phyloP scores from a whole-genome alignment of 305 asterid genomes.

The Fraxinus albicans region DNA sequence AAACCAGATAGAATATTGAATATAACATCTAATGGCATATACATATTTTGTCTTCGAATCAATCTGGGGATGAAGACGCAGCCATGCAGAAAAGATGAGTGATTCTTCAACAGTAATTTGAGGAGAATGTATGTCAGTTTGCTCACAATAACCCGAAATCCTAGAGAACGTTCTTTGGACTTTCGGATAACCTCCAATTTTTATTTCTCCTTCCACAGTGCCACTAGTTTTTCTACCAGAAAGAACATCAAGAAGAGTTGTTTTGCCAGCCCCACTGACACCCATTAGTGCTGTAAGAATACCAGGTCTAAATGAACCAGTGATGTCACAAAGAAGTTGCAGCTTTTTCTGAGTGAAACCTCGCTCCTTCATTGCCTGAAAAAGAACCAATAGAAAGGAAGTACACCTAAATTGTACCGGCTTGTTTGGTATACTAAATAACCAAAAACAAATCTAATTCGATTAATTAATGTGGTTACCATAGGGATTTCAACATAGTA shows the following conservation, averaged over 20 bases:
- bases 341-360: slow-evolving; percentile 53
- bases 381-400: slow-evolving; percentile 14
- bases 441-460: not conserved
- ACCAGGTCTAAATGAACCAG: slow-evolving; percentile 72
- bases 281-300: slow-evolving; percentile 82
- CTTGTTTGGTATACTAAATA: not conserved
- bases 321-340: slow-evolving; percentile 57
- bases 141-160: slow-evolving; percentile 85
- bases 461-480: slow-evolving; percentile 34
- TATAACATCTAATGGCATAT: slow-evolving; percentile 29
- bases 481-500: slow-evolving; percentile 57
- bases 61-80: slow-evolving; percentile 68
- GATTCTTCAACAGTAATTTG: slow-evolving; percentile 82
- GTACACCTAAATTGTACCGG: not conserved
- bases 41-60: slow-evolving; percentile 60
- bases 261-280: slow-evolving; percentile 85
- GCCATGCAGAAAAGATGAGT: slow-evolving; percentile 75
- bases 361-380: slow-evolving; percentile 60
- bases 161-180: slow-evolving; percentile 71
- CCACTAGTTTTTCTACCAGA: slow-evolving; percentile 84
- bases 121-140: slow-evolving; percentile 80
- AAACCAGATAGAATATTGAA: not conserved
- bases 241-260: slow-evolving; percentile 80
- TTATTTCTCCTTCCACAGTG: slow-evolving; percentile 60
- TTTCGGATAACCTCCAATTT: slow-evolving; percentile 70